phyloP scores from a whole-genome alignment of 1,284 basidiomycete genomes.

The Athelia sp. region DNA sequence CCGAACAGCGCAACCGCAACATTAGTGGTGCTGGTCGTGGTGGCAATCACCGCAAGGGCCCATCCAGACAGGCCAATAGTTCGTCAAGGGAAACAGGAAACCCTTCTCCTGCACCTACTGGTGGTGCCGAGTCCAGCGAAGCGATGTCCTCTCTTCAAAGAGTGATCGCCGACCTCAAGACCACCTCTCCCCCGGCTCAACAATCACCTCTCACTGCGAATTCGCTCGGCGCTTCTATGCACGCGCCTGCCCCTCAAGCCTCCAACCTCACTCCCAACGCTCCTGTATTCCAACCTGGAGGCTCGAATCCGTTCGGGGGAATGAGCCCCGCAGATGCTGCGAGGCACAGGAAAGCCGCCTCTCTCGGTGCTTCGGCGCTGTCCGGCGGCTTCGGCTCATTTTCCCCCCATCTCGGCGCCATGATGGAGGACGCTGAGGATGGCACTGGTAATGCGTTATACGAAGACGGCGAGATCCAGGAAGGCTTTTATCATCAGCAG shows the following conservation, averaged over 20 bases:
- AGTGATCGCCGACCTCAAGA: constrained; percentile 81
- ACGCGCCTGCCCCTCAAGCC: constrained; percentile 34
- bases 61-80: constrained; percentile 49
- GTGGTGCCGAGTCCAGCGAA: constrained; percentile 54
- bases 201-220: constrained; percentile 30
- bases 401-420: constrained; percentile 72
- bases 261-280: constrained; percentile 60
- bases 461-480: constrained; percentile 76
- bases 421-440: constrained; percentile 78
- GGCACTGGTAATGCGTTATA: constrained; percentile 36
- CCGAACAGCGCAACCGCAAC: constrained; percentile 54
- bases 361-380: constrained; percentile 56
- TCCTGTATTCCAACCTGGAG: constrained; percentile 67
- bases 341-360: constrained; percentile 76
- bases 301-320: constrained; percentile 37
- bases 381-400: constrained; percentile 62
- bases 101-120: constrained; percentile 42
- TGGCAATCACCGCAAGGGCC: constrained; percentile 46
- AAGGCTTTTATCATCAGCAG: constrained; percentile 34
- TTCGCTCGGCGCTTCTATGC: constrained; percentile 39
- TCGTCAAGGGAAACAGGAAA: constrained; percentile 38
- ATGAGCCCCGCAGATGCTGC: constrained; percentile 39
- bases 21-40: constrained; percentile 40
- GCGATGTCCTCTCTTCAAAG: constrained; percentile 76
- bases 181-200: constrained; percentile 53